Percentiles rank a stretch among this genome's conserved stretches.
Conservation (phyloP, 768 basidiomycete species). For the Macrolepiota albuminosa region DNA sequence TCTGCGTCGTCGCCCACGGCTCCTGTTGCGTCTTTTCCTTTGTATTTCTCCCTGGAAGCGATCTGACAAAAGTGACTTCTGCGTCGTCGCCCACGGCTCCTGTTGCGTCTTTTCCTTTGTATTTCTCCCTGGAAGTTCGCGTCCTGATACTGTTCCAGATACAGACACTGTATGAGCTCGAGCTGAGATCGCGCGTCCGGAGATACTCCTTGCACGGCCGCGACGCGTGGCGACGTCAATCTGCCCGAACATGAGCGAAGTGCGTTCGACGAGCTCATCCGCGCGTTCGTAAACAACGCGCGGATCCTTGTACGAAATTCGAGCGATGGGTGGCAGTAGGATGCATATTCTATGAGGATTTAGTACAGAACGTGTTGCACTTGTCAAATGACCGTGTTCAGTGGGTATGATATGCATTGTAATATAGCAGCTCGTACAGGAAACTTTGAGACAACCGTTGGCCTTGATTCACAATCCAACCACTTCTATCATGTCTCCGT, state of each 20-base stretch:
- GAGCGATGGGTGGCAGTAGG: conserved; percentile 42
- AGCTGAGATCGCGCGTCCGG: conserved; percentile 75
- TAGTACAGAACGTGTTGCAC: not conserved
- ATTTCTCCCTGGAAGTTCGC: not conserved
- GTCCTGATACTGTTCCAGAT: conserved; percentile 30
- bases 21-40: conserved; percentile 38
- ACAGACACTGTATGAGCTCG: conserved; percentile 78
- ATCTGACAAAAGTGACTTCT: conserved; percentile 88
- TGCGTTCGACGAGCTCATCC: conserved; percentile 88
- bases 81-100: conserved; percentile 40
- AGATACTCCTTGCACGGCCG: conserved; percentile 68
- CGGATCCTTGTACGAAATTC: conserved; percentile 85
- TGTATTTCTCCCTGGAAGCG: conserved; percentile 23
- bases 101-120: conserved; percentile 33
- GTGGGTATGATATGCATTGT: conserved; percentile 5
- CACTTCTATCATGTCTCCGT: conserved; percentile 77
- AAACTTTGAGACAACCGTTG: not conserved
- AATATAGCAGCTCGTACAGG: conserved; percentile 5
- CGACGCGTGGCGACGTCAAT: conserved; percentile 58
- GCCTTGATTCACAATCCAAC: conserved; percentile 41
- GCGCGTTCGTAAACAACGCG: conserved; percentile 90
- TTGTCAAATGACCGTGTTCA: not conserved
- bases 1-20: conserved; percentile 41
- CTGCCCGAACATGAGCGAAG: conserved; percentile 58
- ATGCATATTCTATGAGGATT: not conserved